Base-by-base conservation (phyloP, 75 land plant genomes). In the Sequoia sempervirens region DNA sequence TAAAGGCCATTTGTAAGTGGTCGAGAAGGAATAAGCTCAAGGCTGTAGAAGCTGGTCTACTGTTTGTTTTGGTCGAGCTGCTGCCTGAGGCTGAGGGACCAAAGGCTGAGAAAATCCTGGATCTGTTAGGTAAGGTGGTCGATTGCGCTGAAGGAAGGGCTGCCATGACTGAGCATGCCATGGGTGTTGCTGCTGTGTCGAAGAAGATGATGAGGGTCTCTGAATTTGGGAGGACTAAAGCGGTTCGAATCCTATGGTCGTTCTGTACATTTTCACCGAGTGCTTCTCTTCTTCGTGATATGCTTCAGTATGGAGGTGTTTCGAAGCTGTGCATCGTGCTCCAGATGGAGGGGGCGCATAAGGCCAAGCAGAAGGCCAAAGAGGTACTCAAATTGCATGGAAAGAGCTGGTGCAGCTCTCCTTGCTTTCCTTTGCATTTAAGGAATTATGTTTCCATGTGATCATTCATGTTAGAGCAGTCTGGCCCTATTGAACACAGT, bases 1-100 rank as follows among this genome's bases (percentile, higher is more conserved):
- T 88, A 53, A 80, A 81, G 23, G 86, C 86, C 30, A 85, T 90
- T 69, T 52, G 84, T 61, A 45, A n/a, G 26, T 14, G 58, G 11
- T 86, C 88, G 0, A 87, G 87, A 84, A 87, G 81, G 61, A 91
- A 80, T 81, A 69, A 87, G 13, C 11, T 84, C 2, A 72, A 75
- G 70, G 92, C 89, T 18, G 86, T 95, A 58, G 95, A 95, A 18
- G 91, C 91, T 5, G 92, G 95, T 7, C 91, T 91, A 1, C 90
- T 91, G 15, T 73, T 70, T 41, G 84, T 85, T 0, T 84, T 90
- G 47, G 81, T 94, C 26, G 92, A 92, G 84, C 90, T 91, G 32
- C 84, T 94, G 26, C 90, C 88, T 0, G 94, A 90, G n/a, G 81
- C 90, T 12, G 73, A 41, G 78, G 79, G 82, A 80, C 85, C 58